phyloP scores from a whole-genome alignment of 495 filamentous ascomycete species.

The Bathelium albidoporum region DNA sequence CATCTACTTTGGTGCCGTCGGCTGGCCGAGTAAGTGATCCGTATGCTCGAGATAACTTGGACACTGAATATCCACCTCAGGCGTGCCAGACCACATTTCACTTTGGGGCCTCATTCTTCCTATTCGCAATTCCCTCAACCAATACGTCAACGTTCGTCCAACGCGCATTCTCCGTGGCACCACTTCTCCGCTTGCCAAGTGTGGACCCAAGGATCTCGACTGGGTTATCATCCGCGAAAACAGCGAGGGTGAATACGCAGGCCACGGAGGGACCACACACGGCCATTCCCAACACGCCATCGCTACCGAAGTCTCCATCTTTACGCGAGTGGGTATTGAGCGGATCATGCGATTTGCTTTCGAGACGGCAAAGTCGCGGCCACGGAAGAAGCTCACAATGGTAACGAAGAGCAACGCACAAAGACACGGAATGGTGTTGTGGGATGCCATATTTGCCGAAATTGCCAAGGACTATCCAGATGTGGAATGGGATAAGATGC shows the following conservation, averaged over 20 bases:
- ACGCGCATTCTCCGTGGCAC: constrained; percentile 30
- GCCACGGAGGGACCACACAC: constrained; percentile 31
- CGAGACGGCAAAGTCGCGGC: constrained; percentile 26
- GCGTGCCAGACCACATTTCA: constrained; percentile 34
- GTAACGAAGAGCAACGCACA: constrained; percentile 36
- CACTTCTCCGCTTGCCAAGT: constrained; percentile 21
- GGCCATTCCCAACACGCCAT: constrained; percentile 21
- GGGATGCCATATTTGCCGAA: constrained; percentile 31
- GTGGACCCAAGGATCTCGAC: constrained; percentile 21
- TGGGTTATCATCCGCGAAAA: constrained; percentile 36
- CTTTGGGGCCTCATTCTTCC: constrained; percentile 33
- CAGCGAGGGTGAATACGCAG: constrained; percentile 33
- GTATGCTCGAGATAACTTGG: background rate
- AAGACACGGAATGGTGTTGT: constrained; percentile 34
- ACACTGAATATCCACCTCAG: background rate
- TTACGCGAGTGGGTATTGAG: constrained; percentile 31
- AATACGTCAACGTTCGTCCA: constrained; percentile 34
- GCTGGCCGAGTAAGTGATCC: constrained; percentile 23
- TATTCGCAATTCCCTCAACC: constrained; percentile 30
- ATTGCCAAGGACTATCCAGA: constrained; percentile 30
- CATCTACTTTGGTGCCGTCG: constrained; percentile 34
- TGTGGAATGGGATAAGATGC: constrained; percentile 32
- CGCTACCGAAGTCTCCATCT: constrained; percentile 33
- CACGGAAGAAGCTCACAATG: constrained; percentile 33
- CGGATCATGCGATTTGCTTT: constrained; percentile 34